These are phyloP conservation scores for Blumeriella jaapii DNA, from an alignment of 2,329 filamentous ascomycete genomes.

Conservation along the genomic window DNA sequence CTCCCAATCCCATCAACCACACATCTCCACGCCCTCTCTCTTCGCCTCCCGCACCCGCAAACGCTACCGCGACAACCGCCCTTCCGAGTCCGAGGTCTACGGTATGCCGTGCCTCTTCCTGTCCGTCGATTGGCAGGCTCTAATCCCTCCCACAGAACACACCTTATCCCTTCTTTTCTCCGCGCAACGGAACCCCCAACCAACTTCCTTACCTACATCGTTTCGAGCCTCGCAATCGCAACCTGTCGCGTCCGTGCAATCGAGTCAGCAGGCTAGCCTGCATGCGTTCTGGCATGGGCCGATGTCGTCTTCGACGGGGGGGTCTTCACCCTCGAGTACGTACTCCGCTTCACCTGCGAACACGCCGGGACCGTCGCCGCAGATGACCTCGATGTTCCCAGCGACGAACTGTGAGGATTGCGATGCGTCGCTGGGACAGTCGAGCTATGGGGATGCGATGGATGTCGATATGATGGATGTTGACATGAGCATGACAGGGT, in stretches of 20 bases:
- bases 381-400: constrained; percentile 16
- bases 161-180: constrained; percentile 48
- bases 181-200: constrained; percentile 34
- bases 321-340: constrained; percentile 26
- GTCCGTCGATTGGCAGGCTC: constrained; percentile 2
- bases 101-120: constrained; percentile 15
- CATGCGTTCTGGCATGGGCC: constrained; percentile 45
- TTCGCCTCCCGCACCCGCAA: constrained; percentile 49
- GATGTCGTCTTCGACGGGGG: constrained; percentile 28
- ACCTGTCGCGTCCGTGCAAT: constrained; percentile 8
- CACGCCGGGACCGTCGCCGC: constrained; percentile 7
- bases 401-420: constrained; percentile 44
- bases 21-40: constrained; percentile 31
- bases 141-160: constrained; percentile 27
- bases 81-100: constrained; percentile 38
- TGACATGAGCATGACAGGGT: constrained; percentile 27
- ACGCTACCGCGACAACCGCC: constrained; percentile 46
- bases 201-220: constrained; percentile 10
- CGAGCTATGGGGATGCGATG: constrained; percentile 28
- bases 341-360: constrained; percentile 20
- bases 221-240: constrained; percentile 11
- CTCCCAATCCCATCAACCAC: constrained; percentile 20
- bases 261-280: constrained; percentile 37
- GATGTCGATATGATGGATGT: constrained; percentile 32
- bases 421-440: constrained; percentile 26